Evolutionary conservation across 495 filamentous ascomycete genomes (phyloP), one percentile per base, ranked within the genome.

Genomic region (Thozetella sp.): DNA sequence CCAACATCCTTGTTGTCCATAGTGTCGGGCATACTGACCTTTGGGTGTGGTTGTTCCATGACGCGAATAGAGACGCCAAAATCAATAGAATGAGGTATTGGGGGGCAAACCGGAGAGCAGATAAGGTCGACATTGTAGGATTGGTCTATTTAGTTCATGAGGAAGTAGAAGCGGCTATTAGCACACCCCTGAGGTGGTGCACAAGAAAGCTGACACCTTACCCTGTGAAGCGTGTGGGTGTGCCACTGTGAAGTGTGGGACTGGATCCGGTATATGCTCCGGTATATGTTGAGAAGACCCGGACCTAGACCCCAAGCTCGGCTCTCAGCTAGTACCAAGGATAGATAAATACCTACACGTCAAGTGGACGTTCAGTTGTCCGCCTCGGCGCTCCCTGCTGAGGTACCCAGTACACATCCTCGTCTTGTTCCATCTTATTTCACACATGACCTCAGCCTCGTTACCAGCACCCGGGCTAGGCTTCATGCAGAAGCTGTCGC

Each of bases 401-500:
- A 37, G 15, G 30, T 15, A 37, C 30, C 30, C 30, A 37, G 30
- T 15, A 37, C 30, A 37, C 30, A 6, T 37, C 30, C 30, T 37
- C 30, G 30, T 37, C 30, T 37, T 37, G 15, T 37, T 6, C 30
- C 30, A 6, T 37, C 30, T 37, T 37, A 15, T 37, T 37, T 37
- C 30, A 37, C 30, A 37, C 30, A 37, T 37, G 30, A 15, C 30
- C 30, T 37, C 30, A 6, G 15, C 30, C 30, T 37, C 30, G 30
- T 37, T 37, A 15, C 30, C 30, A 37, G 30, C 30, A 37, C 30
- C 30, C 30, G 30, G 30, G 30, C 30, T 59, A 40, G 37, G 34
- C 13, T 59, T 48, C 61, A 68, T 74, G 71, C 64, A 66, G 51
- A 65, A 63, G 55, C 23, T 72, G 26, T 68, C 71, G 23, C 56